A percentile compares a stretch with the other conserved stretches of the same genome.
These are phyloP conservation scores for Phanerochaete carnosa DNA, from an alignment of 768 basidiomycete genomes.

Conservation along the genomic window DNA sequence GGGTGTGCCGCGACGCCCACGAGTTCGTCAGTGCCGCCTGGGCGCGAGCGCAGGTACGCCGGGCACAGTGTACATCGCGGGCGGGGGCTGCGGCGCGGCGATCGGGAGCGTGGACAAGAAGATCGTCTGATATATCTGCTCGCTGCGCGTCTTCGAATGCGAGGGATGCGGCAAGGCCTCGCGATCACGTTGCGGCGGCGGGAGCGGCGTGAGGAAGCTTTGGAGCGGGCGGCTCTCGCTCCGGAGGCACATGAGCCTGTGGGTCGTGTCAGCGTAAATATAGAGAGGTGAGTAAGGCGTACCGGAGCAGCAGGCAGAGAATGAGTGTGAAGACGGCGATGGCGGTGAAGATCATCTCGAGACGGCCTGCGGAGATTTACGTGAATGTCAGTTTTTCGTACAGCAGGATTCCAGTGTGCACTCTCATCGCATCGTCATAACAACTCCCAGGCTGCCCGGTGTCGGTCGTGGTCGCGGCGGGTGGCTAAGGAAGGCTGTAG, in stretches of 20 bases:
- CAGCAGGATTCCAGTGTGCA: not conserved
- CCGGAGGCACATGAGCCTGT: not conserved
- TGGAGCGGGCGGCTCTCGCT: not conserved
- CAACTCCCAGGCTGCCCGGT: not conserved
- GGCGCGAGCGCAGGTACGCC: not conserved
- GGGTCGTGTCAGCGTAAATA: not conserved
- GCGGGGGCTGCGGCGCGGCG: not conserved
- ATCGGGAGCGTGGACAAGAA: not conserved
- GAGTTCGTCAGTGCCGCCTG: no score
- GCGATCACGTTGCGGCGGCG: not conserved
- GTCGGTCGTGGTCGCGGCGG: not conserved
- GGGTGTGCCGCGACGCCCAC: no score
- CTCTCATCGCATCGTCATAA: not conserved
- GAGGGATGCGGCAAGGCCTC: not conserved
- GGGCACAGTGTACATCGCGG: not conserved
- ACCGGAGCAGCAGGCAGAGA: not conserved
- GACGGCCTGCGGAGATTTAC: not conserved
- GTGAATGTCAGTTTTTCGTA: not conserved
- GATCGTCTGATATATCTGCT: not conserved
- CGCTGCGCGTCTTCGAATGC: not conserved
- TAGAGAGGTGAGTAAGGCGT: not conserved
- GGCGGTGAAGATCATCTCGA: not conserved
- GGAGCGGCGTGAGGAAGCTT: not conserved
- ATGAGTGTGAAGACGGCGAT: not conserved
- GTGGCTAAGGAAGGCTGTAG: not conserved